Evolutionary conservation across 202 grass and related monocot genomes (phyloP), one percentile per base, ranked within the genome.

Genomic region (Brachypodium distachyon): DNA sequence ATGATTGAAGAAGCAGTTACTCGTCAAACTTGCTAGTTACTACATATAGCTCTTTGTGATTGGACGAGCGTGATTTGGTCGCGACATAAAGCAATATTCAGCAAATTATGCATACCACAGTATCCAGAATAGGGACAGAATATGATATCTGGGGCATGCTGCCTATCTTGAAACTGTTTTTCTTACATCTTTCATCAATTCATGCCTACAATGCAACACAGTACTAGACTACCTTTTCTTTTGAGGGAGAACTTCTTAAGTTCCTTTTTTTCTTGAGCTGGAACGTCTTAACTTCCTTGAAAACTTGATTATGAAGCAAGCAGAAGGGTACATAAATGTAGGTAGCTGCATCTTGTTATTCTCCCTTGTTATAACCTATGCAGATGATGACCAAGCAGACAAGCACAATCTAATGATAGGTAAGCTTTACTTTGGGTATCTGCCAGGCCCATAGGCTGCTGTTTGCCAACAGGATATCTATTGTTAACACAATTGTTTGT

Each of bases 391-490:
- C 1, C 43, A 11, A 10, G 58, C 32, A 32, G 58, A 9, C 67
- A 63, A 51, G 55, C 4, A 43, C 41, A 21, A 63, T 83, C 44
- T 32, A 37, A 23, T 37, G 27, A 46, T 73, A 83, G 80, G 54
- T 80, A 56, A 48, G 60, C 51, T 75, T 36, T 87, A 22, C 50
- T 75, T 74, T 56, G 61, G 36, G 6, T 49, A 76, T 63, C 76
- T 84, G 6, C 13, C 38, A 75, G 76, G 47, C 46, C 46, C 70
- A 76, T 70, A 56, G 22, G 26, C 50, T 70, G n/a, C 76, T 84
- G 70, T 3, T 84, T 37, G 52, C 21, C 23, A 41, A 84, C 47
- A 84, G 81, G 70, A 41, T 31, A 71, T 22, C 39, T 22, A 26
- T 80, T 77, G 39, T 70, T 81, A 81, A 71, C 62, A 53, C 46